phyloP scores from a whole-genome alignment of 495 filamentous ascomycete species.

The Penicillium riverlandense region DNA sequence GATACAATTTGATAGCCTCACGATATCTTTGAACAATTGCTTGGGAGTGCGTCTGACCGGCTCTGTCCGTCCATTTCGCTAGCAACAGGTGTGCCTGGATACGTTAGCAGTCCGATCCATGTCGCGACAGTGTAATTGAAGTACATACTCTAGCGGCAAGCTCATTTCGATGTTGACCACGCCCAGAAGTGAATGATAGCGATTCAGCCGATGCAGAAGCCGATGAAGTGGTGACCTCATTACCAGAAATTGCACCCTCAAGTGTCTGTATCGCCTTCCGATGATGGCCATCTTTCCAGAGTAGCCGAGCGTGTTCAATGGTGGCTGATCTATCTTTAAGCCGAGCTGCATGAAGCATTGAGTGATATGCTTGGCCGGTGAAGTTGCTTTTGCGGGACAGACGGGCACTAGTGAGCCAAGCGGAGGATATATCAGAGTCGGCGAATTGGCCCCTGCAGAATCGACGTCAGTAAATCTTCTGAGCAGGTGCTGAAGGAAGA shows the following conservation, averaged over 20 bases:
- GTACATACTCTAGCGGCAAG: slow-evolving; percentile 34
- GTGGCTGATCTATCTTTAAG: slow-evolving; percentile 78
- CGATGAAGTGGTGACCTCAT: slow-evolving; percentile 52
- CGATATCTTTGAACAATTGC: slow-evolving; percentile 73
- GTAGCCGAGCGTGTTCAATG: slow-evolving; percentile 83
- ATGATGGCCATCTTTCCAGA: slow-evolving; percentile 94
- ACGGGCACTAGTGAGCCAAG: slow-evolving; percentile 81
- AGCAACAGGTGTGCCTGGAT: slow-evolving; percentile 67
- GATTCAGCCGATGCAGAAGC: slow-evolving; percentile 35
- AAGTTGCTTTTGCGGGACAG: slow-evolving; percentile 80
- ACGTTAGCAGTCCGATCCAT: slow-evolving; percentile 1
- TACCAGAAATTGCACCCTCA: slow-evolving; percentile 71
- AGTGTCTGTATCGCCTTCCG: slow-evolving; percentile 90
- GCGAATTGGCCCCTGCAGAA: slow-evolving; percentile 35
- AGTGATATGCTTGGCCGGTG: slow-evolving; percentile 81
- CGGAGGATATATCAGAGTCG: slow-evolving; percentile 65
- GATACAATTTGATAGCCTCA: slow-evolving; percentile 50
- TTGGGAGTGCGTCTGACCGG: slow-evolving; percentile 80
- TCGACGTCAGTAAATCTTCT: slow-evolving; percentile 5
- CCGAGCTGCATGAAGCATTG: slow-evolving; percentile 79
- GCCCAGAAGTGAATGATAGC: slow-evolving; percentile 20
- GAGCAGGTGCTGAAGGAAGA: neutral
- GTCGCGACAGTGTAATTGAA: neutral
- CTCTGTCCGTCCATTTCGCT: slow-evolving; percentile 93
- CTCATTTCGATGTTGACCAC: slow-evolving; percentile 39